Evolutionary conservation across 78 protist species (phyloP), one percentile per base, ranked within the genome.

Genomic region (Guillardia theta): DNA sequence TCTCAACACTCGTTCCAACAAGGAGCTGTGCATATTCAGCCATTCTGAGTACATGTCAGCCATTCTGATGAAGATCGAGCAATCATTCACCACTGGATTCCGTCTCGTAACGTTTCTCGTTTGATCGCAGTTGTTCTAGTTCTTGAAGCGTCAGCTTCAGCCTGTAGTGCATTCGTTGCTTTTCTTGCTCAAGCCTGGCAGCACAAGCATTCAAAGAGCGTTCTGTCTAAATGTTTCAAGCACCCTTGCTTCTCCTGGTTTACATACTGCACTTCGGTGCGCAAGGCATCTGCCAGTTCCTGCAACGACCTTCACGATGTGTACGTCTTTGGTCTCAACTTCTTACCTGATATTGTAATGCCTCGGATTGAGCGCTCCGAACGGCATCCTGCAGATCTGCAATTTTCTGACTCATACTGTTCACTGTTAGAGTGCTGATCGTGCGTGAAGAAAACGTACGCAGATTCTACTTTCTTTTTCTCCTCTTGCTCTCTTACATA

Each of bases 81-180:
- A 21, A 18, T 53, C 18, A 53, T 53, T 53, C 62, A 53, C 62
- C 62, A 18, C 12, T 19, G 9, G 90, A 39, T 30, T 80, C 90
- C 6, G n/a, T 9, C 90, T 80, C 90, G 36, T 80, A 44, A 21
- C 90, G 90, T 24, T 39, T 44, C 90, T 80, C 90, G 22, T 44
- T 44, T 10, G 46, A 44, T 15, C 90, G 90, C 18, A 80, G 90
- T 33, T 80, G 90, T 37, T 80, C 90, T 5, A 80, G 50, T 48
- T 80, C 90, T 44, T 80, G 90, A 24, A 80, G 90, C 53, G 90
- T 80, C 8, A 80, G 90, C 90, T 80, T 80, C 53, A 80, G 90
- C 50, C 90, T 18, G 50, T 44, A 44, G 58, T 80, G 90, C 90
- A 80, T 24, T 6, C 90, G 90, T 24, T 46, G 24, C 53, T 48